Evolutionary conservation across 208 protist genomes (phyloP).

Genomic region (Leishmania braziliensis): DNA sequence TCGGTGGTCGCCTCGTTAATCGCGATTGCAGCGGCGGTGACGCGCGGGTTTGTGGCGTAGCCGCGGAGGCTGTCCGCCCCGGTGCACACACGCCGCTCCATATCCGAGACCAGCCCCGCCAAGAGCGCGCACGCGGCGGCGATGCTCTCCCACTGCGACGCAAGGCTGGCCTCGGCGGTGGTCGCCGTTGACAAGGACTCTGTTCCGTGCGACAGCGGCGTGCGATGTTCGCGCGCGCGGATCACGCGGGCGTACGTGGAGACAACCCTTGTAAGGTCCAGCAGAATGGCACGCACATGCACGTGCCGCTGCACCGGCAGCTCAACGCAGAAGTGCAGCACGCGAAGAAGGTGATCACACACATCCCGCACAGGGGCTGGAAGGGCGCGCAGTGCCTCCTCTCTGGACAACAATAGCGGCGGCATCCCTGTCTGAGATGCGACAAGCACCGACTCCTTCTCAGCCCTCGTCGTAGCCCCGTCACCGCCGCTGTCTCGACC

Average conservation of each 20-base stretch:
- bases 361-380: slow-evolving; percentile 17
- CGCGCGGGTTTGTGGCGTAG: slow-evolving; percentile 63
- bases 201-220: neutral
- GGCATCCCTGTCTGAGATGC: neutral
- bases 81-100: slow-evolving; percentile 68
- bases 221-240: slow-evolving; percentile 2
- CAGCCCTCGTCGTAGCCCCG: neutral
- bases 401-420: slow-evolving; percentile 9
- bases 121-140: slow-evolving; percentile 54
- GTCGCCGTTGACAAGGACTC: neutral
- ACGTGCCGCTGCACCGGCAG: slow-evolving; percentile 72
- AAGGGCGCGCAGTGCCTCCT: slow-evolving; percentile 14
- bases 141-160: slow-evolving; percentile 33
- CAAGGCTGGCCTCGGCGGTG: neutral
- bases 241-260: slow-evolving; percentile 15
- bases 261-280: slow-evolving; percentile 60
- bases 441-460: neutral
- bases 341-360: slow-evolving; percentile 45
- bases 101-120: slow-evolving; percentile 64
- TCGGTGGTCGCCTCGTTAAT: slow-evolving; percentile 7
- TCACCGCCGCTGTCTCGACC: slow-evolving; percentile 3
- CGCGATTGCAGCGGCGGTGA: slow-evolving; percentile 19
- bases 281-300: slow-evolving; percentile 54
- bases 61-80: slow-evolving; percentile 60
- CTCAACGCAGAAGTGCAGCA: slow-evolving; percentile 42